Conservation (phyloP, 2,329 filamentous ascomycete species). For the Hypoxylon sp. region DNA sequence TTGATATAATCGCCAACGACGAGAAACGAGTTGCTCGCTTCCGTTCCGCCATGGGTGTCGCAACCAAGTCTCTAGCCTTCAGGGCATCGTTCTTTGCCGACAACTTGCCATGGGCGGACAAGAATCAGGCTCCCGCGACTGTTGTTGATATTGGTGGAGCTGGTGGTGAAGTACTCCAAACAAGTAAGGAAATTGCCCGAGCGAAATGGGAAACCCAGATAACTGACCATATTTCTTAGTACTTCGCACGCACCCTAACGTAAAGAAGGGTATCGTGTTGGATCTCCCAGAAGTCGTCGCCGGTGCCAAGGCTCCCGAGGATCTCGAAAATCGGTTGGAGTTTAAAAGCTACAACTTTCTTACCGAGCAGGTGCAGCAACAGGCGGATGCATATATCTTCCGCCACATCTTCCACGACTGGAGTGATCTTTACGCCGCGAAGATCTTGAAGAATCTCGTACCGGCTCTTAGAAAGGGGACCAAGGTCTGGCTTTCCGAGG, state of each 20-base stretch:
- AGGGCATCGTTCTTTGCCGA: constrained; percentile 38
- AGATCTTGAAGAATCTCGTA: constrained; percentile 45
- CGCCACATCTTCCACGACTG: constrained; percentile 49
- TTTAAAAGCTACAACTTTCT: constrained; percentile 41
- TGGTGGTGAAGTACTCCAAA: constrained; percentile 38
- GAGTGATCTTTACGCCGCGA: constrained; percentile 46
- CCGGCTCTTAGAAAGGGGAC: constrained; percentile 42
- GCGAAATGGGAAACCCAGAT: too few relatives aligned
- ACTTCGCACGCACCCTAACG: constrained; percentile 28
- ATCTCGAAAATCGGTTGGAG: constrained; percentile 34
- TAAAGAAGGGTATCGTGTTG: constrained; percentile 34
- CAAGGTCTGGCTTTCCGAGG: constrained; percentile 40
- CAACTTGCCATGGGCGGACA: constrained; percentile 39
- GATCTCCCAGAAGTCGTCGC: constrained; percentile 43
- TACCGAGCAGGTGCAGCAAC: constrained; percentile 27
- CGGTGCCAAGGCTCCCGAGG: constrained; percentile 32
- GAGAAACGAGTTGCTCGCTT: constrained; percentile 37
- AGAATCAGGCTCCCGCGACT: constrained; percentile 31
- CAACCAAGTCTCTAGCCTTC: constrained; percentile 34
- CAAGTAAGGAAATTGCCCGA: constrained; percentile 15
- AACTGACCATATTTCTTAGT: constrained; percentile 24
- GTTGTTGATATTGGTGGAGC: constrained; percentile 43
- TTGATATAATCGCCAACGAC: constrained; percentile 41
- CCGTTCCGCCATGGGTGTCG: constrained; percentile 40
- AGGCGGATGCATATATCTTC: constrained; percentile 42